Conservation (phyloP, 345 rosid genomes). For the Salix dunnii region DNA sequence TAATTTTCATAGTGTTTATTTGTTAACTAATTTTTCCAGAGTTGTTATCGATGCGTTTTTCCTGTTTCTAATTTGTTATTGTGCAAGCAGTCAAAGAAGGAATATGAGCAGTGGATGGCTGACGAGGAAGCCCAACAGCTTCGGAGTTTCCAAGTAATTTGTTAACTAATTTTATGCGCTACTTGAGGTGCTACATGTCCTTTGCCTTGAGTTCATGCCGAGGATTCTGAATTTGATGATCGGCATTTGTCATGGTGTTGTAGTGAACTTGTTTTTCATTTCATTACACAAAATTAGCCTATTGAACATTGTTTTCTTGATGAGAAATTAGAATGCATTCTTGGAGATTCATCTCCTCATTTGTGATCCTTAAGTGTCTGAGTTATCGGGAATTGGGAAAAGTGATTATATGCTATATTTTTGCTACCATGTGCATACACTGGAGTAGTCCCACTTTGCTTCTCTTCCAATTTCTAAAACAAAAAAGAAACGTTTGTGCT, state of each 20-base stretch:
- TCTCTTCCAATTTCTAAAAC: too few species aligned
- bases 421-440: neutral
- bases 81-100: conserved; percentile 59
- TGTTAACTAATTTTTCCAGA: neutral
- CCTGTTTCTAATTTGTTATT: neutral
- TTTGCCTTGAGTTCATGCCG: neutral
- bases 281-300: neutral
- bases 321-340: neutral
- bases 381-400: neutral
- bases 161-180: neutral
- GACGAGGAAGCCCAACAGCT: conserved; percentile 72
- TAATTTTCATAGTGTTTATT: neutral
- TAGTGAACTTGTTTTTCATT: neutral
- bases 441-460: neutral
- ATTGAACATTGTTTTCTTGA: neutral
- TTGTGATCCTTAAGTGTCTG: neutral
- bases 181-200: too few species aligned
- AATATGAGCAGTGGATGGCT: conserved; percentile 67
- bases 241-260: neutral
- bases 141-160: conserved; percentile 71
- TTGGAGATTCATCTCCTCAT: neutral
- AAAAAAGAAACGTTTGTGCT: neutral
- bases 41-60: neutral
- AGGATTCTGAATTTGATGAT: neutral
- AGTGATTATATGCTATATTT: neutral